These are phyloP conservation scores for Fusarium vanettenii DNA, from an alignment of 2,329 filamentous ascomycete genomes.

Conservation along the genomic window DNA sequence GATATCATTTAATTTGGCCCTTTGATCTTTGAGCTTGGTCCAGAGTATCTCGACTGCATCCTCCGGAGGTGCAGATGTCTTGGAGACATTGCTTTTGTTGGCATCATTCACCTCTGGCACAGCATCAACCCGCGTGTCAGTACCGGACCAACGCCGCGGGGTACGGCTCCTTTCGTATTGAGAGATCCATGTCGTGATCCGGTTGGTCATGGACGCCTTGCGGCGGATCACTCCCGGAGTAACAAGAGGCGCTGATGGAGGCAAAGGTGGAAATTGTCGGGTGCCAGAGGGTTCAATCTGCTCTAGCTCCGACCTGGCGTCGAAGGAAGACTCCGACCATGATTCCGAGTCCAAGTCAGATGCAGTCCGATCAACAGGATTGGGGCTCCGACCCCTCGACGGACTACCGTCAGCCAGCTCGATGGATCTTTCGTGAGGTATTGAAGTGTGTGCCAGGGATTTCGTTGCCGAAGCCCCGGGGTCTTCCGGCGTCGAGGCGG, in stretches of 20 bases:
- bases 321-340: slow-evolving; percentile 34
- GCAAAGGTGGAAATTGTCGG: slow-evolving; percentile 47
- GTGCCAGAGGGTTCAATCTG: slow-evolving; percentile 45
- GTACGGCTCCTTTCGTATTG: slow-evolving; percentile 45
- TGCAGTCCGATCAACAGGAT: slow-evolving; percentile 8
- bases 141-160: slow-evolving; percentile 30
- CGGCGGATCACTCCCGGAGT: slow-evolving; percentile 36
- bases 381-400: neutral
- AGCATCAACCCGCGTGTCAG: slow-evolving; percentile 10
- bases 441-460: neutral
- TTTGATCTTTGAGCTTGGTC: slow-evolving; percentile 50
- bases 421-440: slow-evolving; percentile 4
- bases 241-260: slow-evolving; percentile 42
- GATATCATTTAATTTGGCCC: slow-evolving; percentile 44
- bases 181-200: slow-evolving; percentile 50
- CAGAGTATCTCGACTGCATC: slow-evolving; percentile 50
- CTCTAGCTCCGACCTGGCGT: slow-evolving; percentile 44
- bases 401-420: neutral
- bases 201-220: slow-evolving; percentile 46
- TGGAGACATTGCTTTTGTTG: slow-evolving; percentile 18
- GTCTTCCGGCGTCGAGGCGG: neutral
- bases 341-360: slow-evolving; percentile 32
- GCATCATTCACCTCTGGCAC: slow-evolving; percentile 18
- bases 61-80: slow-evolving; percentile 40
- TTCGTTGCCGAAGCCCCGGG: neutral